Base-by-base conservation (phyloP, 495 filamentous ascomycete species). In the Aspergillus baeticus region DNA sequence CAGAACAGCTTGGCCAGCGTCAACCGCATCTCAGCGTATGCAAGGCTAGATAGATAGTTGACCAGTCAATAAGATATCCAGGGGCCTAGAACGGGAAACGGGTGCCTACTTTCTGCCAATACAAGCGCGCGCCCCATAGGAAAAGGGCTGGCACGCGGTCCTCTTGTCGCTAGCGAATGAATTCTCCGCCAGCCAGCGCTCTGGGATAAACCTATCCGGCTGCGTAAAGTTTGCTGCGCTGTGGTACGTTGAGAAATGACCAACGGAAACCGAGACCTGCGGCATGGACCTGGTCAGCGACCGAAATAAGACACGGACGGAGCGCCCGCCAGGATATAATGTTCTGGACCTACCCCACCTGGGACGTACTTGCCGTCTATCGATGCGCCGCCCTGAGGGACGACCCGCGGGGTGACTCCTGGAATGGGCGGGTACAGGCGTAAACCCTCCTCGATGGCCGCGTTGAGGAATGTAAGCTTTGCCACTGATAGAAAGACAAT, bases 11-110 rank as follows among this genome's bases (percentile, higher is more conserved):
- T n/a, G 4, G 71, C 63, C 2, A 78, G 43, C 23, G 73, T 71
- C 5, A 77, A 51, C 6, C 70, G 69, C 67, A 79, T 74, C 60
- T 78, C 75, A 8, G 71, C 68, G 21, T 77, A 77, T 14, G 74
- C 70, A 26, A 79, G 63, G 46, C 76, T 78, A 47, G 15, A 5
- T 4, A 38, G 11, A 14, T 13, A 17, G 36, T n/a, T n/a, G n/a
- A n/a, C n/a, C n/a, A n/a, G n/a, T n/a, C n/a, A n/a, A n/a, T n/a
- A n/a, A n/a, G n/a, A n/a, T n/a, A 14, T 4, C 5, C 36, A 14
- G 15, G 5, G 15, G 14, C 15, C 5, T 38, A 38, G 11, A 17
- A 11, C 3, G 36, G 15, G 5, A 38, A 38, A 38, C 5, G 36
- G 26, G 3, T 3, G 26, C 26, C 8, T 18, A 45, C 42, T 23